Conservation (phyloP, 2,329 filamentous ascomycete species). For the Clonostachys byssicola region DNA sequence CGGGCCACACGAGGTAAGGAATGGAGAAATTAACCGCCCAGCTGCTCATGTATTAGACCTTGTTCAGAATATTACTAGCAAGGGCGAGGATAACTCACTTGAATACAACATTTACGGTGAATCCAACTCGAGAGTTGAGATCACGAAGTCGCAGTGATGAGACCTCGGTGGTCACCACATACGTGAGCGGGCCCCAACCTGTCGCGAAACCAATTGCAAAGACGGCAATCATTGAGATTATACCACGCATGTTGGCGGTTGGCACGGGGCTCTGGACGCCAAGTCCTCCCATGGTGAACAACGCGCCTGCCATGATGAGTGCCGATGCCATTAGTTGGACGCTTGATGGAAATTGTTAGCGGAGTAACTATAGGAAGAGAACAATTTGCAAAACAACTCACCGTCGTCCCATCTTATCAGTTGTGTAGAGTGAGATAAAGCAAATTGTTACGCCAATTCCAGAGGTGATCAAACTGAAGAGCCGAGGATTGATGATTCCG, state of each 20-base stretch:
- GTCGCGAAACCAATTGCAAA: slow-evolving; percentile 19
- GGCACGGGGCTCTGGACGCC: slow-evolving; percentile 21
- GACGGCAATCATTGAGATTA: slow-evolving; percentile 19
- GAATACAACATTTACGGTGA: slow-evolving; percentile 18
- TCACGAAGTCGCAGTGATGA: slow-evolving; percentile 21
- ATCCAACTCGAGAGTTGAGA: slow-evolving; percentile 16
- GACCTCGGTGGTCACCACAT: slow-evolving; percentile 25
- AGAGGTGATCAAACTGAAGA: slow-evolving; percentile 12
- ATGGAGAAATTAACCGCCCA: slow-evolving; percentile 25
- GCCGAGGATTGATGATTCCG: slow-evolving; percentile 16
- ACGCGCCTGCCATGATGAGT: slow-evolving; percentile 11
- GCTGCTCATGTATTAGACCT: too few relatives aligned
- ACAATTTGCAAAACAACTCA: too few relatives aligned
- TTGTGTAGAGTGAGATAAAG: slow-evolving; percentile 5
- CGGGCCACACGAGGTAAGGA: slow-evolving; percentile 27
- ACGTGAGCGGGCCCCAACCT: slow-evolving; percentile 23
- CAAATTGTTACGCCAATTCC: slow-evolving; percentile 6
- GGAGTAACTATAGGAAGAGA: too few relatives aligned
- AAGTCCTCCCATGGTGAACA: slow-evolving; percentile 24
- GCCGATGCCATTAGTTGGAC: slow-evolving; percentile 14
- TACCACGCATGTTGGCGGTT: slow-evolving; percentile 6
- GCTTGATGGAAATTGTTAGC: too few relatives aligned
- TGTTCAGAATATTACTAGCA: too few relatives aligned
- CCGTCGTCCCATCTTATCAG: slow-evolving; percentile 7
- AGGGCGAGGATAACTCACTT: slow-evolving; percentile 8